These are phyloP conservation scores for Verticillium albo-atrum DNA, from an alignment of 2,329 filamentous ascomycete genomes.

Conservation along the genomic window DNA sequence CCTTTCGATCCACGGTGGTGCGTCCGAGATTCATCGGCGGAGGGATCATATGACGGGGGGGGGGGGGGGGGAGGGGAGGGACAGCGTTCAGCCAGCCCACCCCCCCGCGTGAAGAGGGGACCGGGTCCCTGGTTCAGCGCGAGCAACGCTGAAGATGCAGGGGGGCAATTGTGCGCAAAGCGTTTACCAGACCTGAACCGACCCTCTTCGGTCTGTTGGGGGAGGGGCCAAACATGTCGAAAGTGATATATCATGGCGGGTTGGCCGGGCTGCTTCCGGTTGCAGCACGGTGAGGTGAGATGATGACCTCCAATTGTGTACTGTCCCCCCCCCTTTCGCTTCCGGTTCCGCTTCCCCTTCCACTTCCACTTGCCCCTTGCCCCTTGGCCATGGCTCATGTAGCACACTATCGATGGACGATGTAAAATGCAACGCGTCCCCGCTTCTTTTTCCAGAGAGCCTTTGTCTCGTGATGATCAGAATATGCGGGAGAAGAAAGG, in stretches of 20 bases:
- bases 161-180: background rate
- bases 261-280: too few relatives aligned
- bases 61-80: background rate
- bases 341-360: too few relatives aligned
- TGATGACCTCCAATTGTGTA: too few relatives aligned
- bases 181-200: background rate
- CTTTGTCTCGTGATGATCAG: background rate
- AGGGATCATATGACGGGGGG: background rate
- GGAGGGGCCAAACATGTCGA: background rate
- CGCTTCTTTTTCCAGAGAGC: background rate
- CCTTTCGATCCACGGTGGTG: background rate
- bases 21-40: background rate
- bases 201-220: background rate
- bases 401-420: too few relatives aligned
- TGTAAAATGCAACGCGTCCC: background rate
- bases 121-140: background rate
- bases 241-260: too few relatives aligned
- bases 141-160: background rate
- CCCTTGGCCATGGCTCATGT: too few relatives aligned
- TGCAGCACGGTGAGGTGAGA: too few relatives aligned
- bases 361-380: too few relatives aligned
- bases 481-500: background rate
- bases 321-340: too few relatives aligned
- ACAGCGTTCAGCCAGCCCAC: background rate
- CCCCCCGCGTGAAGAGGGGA: background rate